These are phyloP conservation scores for Euphorbia celastroides DNA, from an alignment of 441 rosid genomes.

Conservation along the genomic window DNA sequence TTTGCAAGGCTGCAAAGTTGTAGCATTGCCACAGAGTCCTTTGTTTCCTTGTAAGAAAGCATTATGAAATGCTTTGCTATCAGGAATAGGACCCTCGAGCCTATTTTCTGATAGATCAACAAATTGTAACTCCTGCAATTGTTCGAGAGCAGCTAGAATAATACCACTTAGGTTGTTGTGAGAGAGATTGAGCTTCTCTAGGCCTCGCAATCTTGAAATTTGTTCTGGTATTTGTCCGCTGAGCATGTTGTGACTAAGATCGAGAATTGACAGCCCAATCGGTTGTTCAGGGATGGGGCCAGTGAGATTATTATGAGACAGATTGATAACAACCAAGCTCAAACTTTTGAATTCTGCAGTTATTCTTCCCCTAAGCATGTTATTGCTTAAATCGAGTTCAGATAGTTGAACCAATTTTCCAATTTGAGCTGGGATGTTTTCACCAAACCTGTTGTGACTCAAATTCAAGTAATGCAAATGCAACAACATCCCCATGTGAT, in stretches of 20 bases:
- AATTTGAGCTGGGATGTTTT: slow-evolving; percentile 18
- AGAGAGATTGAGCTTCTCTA: background rate
- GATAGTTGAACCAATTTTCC: no score
- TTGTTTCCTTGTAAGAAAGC: slow-evolving; percentile 27
- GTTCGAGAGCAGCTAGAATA: background rate
- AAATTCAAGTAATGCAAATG: slow-evolving; percentile 22
- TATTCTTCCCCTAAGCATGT: no score
- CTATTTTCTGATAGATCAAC: background rate
- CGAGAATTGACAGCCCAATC: no score
- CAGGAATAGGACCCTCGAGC: slow-evolving; percentile 26
- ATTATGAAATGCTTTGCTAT: slow-evolving; percentile 26
- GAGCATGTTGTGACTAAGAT: no score
- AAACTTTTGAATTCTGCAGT: no score
- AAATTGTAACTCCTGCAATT: background rate
- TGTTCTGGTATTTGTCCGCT: no score
- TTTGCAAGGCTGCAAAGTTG: slow-evolving; percentile 9
- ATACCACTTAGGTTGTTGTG: background rate
- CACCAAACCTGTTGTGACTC: slow-evolving; percentile 20
- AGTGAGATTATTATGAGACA: no score
- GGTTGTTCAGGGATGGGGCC: no score
- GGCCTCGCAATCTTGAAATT: background rate
- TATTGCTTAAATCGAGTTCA: no score
- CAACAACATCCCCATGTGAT: background rate
- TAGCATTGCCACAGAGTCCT: slow-evolving; percentile 26
- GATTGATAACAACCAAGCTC: no score